Base-by-base conservation (phyloP, 305 asterid species). In the Solanum hybrid region DNA sequence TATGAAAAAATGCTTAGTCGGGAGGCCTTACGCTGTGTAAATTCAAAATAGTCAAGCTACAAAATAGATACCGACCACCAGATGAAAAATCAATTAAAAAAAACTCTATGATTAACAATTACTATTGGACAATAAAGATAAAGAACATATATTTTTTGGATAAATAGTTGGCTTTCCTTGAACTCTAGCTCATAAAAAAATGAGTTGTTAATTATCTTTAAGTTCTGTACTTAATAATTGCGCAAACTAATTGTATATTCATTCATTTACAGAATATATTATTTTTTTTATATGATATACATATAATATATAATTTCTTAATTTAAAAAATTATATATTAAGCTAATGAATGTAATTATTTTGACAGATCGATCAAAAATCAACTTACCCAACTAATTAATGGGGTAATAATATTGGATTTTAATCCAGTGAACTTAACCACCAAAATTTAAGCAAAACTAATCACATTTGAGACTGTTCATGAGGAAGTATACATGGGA, bases 1-100 rank as follows among this genome's bases (percentile, higher is more conserved):
- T 16, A 51, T 51, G 4, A 2, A 51, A 17, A 46, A 51, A 51
- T 51, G 0, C 1, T 51, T 16, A 2, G 1, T 51, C 1, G 0
- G 9, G 10, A 51, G 10, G 9, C 4, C 9, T 3, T 51, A 51
- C 3, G 1, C 9, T 0, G 10, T 0, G n/a, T 56, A 10, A 56
- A 56, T 56, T 17, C n/a, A 0, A 20, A 7, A 56, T 56, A 7
- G 5, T 56, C 10, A 0, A 56, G 24, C 10, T 56, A 3, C 4
- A 51, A 16, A 6, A 51, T 51, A 7, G 1, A 56, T 51, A 56
- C 1, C 66, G 1, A 56, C 1, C n/a, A 17, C 1, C n/a, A 51
- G 4, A 51, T 51, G 66, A 51, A 56, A 56, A 56, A 56, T 56
- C 66, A 16, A 56, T 56, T 42, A 14, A 56, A 56, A 51, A 1